Percentiles rank a stretch among this genome's conserved stretches.
These are phyloP conservation scores for Loxodes magnus DNA, from an alignment of 73 alveolate genomes.

Conservation along the genomic window DNA sequence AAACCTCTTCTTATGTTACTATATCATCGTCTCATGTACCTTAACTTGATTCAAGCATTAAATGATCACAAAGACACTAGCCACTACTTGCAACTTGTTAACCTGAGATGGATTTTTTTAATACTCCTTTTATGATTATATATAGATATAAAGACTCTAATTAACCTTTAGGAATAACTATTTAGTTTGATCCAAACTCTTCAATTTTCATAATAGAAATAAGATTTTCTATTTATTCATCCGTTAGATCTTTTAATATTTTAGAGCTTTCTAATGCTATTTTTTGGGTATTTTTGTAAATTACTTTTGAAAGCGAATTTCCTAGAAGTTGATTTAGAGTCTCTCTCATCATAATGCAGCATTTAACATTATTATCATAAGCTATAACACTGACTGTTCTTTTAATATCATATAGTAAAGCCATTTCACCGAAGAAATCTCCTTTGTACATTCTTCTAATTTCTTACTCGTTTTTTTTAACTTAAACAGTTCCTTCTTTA, in stretches of 20 bases:
- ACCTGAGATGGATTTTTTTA: not conserved
- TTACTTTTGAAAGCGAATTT: not conserved
- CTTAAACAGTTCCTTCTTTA: slow-evolving; percentile 49
- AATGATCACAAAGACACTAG: not conserved
- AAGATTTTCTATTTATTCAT: not conserved
- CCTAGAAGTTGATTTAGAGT: not conserved
- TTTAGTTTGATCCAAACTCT: not conserved
- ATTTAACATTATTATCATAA: slow-evolving; percentile 1
- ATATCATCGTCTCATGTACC: not conserved
- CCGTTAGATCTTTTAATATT: not conserved
- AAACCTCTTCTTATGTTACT: not conserved
- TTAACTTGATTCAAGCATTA: not conserved
- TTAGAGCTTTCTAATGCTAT: not conserved
- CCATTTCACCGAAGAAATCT: slow-evolving; percentile 32
- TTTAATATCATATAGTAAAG: slow-evolving; percentile 26
- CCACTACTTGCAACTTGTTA: not conserved
- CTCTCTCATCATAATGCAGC: not conserved
- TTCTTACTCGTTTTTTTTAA: slow-evolving; percentile 27
- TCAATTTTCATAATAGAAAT: not conserved
- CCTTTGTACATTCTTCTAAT: slow-evolving; percentile 39
- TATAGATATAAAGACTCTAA: not conserved
- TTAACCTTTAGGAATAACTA: not conserved
- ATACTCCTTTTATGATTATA: not conserved
- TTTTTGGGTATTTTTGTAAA: not conserved
- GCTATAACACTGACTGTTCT: slow-evolving; percentile 40